Base-by-base conservation (phyloP, 1,139 yeast genomes). In the Magnusiomyces fungicola region DNA sequence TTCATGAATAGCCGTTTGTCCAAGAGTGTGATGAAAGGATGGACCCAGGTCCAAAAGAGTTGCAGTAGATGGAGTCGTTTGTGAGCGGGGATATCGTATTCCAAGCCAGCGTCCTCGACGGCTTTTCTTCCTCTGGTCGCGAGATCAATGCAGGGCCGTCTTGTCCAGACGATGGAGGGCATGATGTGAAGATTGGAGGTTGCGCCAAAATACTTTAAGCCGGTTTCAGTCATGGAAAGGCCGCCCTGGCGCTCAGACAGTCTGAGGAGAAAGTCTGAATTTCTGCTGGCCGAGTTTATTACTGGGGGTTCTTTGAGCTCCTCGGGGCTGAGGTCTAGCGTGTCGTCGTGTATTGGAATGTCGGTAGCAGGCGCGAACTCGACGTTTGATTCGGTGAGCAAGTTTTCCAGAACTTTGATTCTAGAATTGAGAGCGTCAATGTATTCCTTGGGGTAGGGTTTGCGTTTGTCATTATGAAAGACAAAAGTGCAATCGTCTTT, bases 401-500 rank as follows among this genome's bases (percentile, higher is more conserved):
- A 48, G 18, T 36, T 53, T 43, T 53, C 56, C 10, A 53, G 47
- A 18, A 45, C 38, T 22, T 25, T 18, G 16, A 53, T 53, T 7
- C 56, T 47, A 4, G 54, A 39, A 40, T 50, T 44, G 14, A 53
- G 44, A 10, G 56, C 56, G 14, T 45, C 47, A 34, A 53, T 53
- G 46, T 53, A 53, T 46, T 53, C 56, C 29, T 51, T 53, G 9
- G 56, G 56, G 44, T 53, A 53, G 16, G 56, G 56, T 24, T 53
- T 53, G 27, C 56, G 48, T 41, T 53, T 53, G 43, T 53, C 56
- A 34, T 53, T 53, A 41, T 53, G 56, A 21, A 51, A 47, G 21
- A 48, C 51, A 47, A 51, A 53, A 7, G 49, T 46, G 46, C 56
- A 53, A n/a, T 52, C 51, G 23, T 53, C 53, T 36, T 76, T 75